These are phyloP conservation scores for Kwoniella sp. DNA, from an alignment of 768 basidiomycete genomes.

Conservation along the genomic window DNA sequence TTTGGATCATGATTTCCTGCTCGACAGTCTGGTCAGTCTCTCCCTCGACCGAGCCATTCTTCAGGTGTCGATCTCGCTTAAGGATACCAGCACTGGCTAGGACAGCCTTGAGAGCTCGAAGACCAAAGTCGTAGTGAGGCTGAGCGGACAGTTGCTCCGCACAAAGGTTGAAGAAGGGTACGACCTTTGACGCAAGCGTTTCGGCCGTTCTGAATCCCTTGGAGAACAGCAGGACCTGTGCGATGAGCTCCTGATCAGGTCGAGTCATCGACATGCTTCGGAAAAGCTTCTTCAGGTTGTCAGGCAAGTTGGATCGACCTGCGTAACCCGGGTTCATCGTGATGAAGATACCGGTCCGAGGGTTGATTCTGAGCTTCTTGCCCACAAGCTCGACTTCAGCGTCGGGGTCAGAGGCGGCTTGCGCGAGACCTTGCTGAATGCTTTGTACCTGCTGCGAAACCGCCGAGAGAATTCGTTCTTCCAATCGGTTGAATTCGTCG, in stretches of 20 bases:
- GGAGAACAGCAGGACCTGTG: constrained; percentile 98
- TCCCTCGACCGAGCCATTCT: constrained; percentile 37
- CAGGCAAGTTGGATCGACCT: constrained; percentile 74
- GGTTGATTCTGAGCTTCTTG: constrained; percentile 87
- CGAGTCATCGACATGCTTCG: constrained; percentile 99
- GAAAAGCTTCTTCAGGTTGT: constrained; percentile 72
- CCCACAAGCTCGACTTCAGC: constrained; percentile 94
- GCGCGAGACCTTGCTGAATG: constrained; percentile 92
- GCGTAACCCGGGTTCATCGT: constrained; percentile 99
- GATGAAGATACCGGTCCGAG: constrained; percentile 96
- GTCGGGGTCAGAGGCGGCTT: constrained; percentile 77
- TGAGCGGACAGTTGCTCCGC: constrained; percentile 95
- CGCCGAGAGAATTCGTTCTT: constrained; percentile 95
- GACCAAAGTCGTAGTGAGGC: constrained; percentile 98
- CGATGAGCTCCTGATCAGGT: constrained; percentile 96
- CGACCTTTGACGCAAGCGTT: constrained; percentile 94
- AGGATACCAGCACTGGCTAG: constrained; percentile 95
- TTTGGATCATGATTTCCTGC: constrained; percentile 96
- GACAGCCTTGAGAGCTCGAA: constrained; percentile 95
- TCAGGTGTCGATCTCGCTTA: constrained; percentile 75
- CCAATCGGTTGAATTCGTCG: constrained; percentile 74
- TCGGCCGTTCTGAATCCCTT: constrained; percentile 99
- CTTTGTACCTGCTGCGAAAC: constrained; percentile 99
- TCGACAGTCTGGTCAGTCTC: constrained; percentile 63
- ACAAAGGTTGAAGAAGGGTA: constrained; percentile 98